Base-by-base conservation (phyloP, 441 rosid genomes). In the Erodium moschatum region DNA sequence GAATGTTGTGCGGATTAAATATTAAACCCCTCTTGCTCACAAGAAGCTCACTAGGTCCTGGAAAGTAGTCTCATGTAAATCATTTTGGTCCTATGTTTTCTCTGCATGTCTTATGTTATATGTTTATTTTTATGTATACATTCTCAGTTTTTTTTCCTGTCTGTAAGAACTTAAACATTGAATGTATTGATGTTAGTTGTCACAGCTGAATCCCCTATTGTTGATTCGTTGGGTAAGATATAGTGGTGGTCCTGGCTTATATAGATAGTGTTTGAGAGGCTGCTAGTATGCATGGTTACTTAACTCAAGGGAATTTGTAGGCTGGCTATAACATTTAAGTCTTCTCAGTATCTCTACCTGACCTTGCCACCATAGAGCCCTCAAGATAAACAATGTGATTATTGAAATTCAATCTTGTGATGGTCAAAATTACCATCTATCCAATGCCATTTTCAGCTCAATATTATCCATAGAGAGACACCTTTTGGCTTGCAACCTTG, bases 401-500 rank as follows among this genome's bases (percentile, higher is more conserved):
- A 44, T 44, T 44, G 50, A 19, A 19, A 19, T 56, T 19, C 11
- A 18, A 56, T 19, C 13, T 6, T 19, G 18, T 19, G 20, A 56
- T 18, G n/a, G 21, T 9, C 21, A 52, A 16, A 16, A 52, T 16
- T 52, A 52, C n/a, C 21, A 52, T 15, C 20, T 52, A 5, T 50
- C 5, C 12, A 5, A 13, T 50, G 16, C 16, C 13, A 13, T 50
- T 50, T 50, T 15, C 19, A 2, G 58, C 58, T 50, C 58, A 52
- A 5, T 52, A 9, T 52, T 18, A 52, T 52, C 21, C 10, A 52
- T 52, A 18, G 19, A 12, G 5, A 15, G n/a, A 9, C n/a, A 15
- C 60, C 20, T 52, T 52, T 52, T 52, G n/a, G 58, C 58, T 50
- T 13, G 5, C 58, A 50, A 52, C 60, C 60, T 52, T 52, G 19